Conservation (phyloP, 176 grass and related monocot species). For the Eremochloa ophiuroides region DNA sequence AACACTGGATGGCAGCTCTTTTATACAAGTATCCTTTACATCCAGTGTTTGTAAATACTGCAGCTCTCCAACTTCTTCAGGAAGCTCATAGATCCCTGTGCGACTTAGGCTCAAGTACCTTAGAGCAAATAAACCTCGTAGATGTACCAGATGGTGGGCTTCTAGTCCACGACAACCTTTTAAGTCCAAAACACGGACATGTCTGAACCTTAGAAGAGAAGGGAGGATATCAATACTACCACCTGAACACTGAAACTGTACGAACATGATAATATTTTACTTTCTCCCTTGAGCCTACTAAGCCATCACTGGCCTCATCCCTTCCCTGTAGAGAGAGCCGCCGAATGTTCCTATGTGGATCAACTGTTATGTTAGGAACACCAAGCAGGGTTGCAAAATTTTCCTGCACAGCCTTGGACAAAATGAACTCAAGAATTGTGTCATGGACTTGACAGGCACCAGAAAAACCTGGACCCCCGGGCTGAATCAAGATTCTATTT, state of each 20-base stretch:
- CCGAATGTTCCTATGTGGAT: neutral
- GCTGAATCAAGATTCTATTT: neutral
- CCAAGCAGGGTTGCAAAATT: neutral
- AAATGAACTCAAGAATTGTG: too few species aligned
- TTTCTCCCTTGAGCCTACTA: too few species aligned
- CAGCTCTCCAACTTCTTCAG: too few species aligned
- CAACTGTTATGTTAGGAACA: neutral
- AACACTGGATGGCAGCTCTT: neutral
- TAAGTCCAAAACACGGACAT: neutral
- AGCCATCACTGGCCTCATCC: too few species aligned
- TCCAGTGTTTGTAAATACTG: neutral
- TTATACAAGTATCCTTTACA: rapidly evolving
- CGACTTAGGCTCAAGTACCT: too few species aligned
- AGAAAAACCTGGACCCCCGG: too few species aligned
- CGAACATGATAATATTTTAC: too few species aligned
- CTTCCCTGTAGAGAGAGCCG: neutral
- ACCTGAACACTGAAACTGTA: too few species aligned
- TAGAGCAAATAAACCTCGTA: neutral
- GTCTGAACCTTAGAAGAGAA: neutral
- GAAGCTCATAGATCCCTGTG: too few species aligned
- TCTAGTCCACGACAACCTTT: neutral
- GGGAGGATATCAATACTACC: too few species aligned
- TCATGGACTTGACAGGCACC: too few species aligned
- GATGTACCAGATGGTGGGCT: neutral
- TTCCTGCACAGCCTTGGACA: neutral